Evolutionary conservation across 1,284 basidiomycete genomes (phyloP).

Genomic region (Xerocomus nothofagi): DNA sequence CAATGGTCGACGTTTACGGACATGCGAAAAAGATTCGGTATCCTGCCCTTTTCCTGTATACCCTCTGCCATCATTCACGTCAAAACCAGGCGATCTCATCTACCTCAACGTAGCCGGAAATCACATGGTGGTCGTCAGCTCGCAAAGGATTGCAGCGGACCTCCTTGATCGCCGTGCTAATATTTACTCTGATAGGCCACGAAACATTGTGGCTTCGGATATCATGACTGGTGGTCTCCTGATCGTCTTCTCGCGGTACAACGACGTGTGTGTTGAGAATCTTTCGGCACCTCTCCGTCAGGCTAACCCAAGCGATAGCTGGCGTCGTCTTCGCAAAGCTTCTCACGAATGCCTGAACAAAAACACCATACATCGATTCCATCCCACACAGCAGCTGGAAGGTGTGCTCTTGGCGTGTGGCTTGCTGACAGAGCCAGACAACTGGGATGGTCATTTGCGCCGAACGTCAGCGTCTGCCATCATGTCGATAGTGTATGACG

Average conservation of each 20-base stretch:
- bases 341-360: constrained; percentile 11
- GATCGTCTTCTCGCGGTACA: constrained; percentile 1
- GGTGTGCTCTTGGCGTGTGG: constrained; percentile 10
- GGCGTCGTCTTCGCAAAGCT: constrained; percentile 10
- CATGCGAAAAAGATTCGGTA: constrained; percentile 7
- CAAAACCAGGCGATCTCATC: constrained; percentile 7
- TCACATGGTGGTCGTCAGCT: constrained; percentile 10
- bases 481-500: constrained; percentile 11
- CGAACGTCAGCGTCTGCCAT: constrained; percentile 3
- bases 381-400: constrained; percentile 13
- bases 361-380: constrained; percentile 1
- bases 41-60: neutral
- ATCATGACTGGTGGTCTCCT: constrained; percentile 14
- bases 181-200: constrained; percentile 9
- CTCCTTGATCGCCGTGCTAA: constrained; percentile 13
- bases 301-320: neutral
- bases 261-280: constrained; percentile 1
- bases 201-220: constrained; percentile 10
- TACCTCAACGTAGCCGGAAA: constrained; percentile 10
- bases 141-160: constrained; percentile 5
- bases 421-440: constrained; percentile 8
- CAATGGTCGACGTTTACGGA: constrained; percentile 8
- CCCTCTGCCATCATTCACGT: too few species aligned
- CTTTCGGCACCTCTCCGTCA: neutral
- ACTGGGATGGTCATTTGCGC: constrained; percentile 16